These are phyloP conservation scores for Nakazawaea ambrosiae DNA, from an alignment of 805 yeast species.

Conservation along the genomic window DNA sequence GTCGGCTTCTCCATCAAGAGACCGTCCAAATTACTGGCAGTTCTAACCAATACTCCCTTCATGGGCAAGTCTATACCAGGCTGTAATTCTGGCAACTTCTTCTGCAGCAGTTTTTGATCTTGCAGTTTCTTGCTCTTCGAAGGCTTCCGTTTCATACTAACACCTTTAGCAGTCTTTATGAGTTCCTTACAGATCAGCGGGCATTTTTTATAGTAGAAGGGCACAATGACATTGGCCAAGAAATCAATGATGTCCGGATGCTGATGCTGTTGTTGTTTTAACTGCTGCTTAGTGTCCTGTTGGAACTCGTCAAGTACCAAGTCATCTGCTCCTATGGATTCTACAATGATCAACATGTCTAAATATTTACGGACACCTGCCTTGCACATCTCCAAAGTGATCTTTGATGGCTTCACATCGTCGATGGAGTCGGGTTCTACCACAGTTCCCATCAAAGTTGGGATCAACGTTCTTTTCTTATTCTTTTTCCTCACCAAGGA, in stretches of 20 bases:
- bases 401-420: background rate
- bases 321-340: slow-evolving; percentile 1
- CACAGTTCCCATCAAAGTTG: slow-evolving; percentile 9
- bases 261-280: background rate
- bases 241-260: slow-evolving; percentile 7
- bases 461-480: slow-evolving; percentile 7
- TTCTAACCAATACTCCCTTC: background rate
- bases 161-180: slow-evolving; percentile 11
- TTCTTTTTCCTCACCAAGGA: slow-evolving; percentile 11
- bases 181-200: slow-evolving; percentile 8
- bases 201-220: slow-evolving; percentile 9
- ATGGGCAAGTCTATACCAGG: background rate
- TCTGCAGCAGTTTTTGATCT: background rate
- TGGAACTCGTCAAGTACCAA: background rate
- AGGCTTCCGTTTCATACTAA: slow-evolving; percentile 6
- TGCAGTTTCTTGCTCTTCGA: no score
- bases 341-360: slow-evolving; percentile 8
- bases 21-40: slow-evolving; percentile 6
- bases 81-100: background rate
- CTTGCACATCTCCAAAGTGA: slow-evolving; percentile 2
- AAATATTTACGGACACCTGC: slow-evolving; percentile 7
- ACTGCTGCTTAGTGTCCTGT: background rate
- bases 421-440: background rate
- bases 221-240: slow-evolving; percentile 8
- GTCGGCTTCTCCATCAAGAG: slow-evolving; percentile 4